phyloP scores from a whole-genome alignment of 345 rosid species.

The Orychophragmus violaceus region DNA sequence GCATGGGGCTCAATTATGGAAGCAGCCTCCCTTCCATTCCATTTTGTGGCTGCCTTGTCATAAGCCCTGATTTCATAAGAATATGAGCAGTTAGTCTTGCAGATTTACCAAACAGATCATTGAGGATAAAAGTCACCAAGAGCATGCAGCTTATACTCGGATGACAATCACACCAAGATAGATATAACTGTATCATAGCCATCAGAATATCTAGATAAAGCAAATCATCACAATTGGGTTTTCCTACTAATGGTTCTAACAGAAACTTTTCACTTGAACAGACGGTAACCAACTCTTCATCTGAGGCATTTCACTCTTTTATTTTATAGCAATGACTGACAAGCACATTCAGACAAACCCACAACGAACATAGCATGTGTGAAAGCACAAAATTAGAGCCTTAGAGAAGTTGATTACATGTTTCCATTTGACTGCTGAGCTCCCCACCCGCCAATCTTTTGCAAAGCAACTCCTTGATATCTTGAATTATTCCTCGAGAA shows the following conservation, averaged over 20 bases:
- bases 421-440: conserved; percentile 79
- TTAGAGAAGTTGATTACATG: conserved; percentile 50
- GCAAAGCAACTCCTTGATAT: conserved; percentile 77
- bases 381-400: conserved; percentile 4
- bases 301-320: conserved; percentile 11
- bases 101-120: conserved; percentile 23
- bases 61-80: conserved; percentile 53
- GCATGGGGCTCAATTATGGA: conserved; percentile 79
- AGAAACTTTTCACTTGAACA: conserved; percentile 36
- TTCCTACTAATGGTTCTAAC: conserved; percentile 49
- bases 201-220: conserved; percentile 1
- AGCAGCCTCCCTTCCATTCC: conserved; percentile 77
- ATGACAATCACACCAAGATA: conserved; percentile 38
- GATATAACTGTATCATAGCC: background rate
- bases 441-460: conserved; percentile 89
- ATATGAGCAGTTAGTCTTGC: conserved; percentile 32
- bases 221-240: background rate
- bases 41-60: conserved; percentile 76
- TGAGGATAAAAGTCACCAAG: conserved; percentile 24
- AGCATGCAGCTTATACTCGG: conserved; percentile 12
- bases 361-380: background rate
- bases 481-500: conserved; percentile 89
- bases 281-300: background rate
- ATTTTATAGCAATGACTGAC: background rate
- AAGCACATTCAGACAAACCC: background rate